Evolutionary conservation across 179 eudicot genomes (phyloP).

Genomic region (Sideroxylon spinosum): DNA sequence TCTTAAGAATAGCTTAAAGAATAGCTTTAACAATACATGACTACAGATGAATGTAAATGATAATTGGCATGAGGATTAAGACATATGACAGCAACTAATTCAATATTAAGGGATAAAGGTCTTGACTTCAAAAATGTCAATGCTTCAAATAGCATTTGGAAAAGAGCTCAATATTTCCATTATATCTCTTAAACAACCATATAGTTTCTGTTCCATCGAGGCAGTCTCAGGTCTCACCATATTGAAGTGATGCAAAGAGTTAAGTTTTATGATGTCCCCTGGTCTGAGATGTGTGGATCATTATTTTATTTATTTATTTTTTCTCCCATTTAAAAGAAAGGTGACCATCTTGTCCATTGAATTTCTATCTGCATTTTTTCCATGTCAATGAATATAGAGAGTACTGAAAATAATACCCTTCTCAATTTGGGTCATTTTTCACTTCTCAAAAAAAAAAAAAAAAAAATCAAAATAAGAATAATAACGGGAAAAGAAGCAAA

Average conservation of each 20-base stretch:
- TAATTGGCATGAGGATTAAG: too few relatives aligned
- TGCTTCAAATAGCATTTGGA: neutral
- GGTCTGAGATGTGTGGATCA: neutral
- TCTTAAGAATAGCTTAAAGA: constrained; percentile 8
- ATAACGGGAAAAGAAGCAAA: neutral
- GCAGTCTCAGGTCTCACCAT: neutral
- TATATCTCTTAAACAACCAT: neutral
- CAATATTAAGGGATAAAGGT: neutral
- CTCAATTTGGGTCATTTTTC: neutral
- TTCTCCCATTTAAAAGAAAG: neutral
- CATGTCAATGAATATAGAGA: too few relatives aligned
- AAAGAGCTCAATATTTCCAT: neutral
- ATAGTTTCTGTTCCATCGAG: neutral
- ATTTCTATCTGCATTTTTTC: neutral
- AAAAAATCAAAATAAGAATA: neutral
- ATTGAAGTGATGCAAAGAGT: neutral
- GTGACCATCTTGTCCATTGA: neutral
- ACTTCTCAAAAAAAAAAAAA: too few relatives aligned
- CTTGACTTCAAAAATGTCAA: too few relatives aligned
- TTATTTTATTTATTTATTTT: neutral
- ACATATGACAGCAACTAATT: neutral
- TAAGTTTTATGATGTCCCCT: too few relatives aligned
- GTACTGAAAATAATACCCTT: neutral
- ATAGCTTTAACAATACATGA: neutral
- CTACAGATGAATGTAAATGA: neutral